A percentile compares a stretch with the other conserved stretches of the same genome.
Evolutionary conservation across 2,329 filamentous ascomycete species (phyloP).

Genomic region (Fusarium pseudoanthophilum): DNA sequence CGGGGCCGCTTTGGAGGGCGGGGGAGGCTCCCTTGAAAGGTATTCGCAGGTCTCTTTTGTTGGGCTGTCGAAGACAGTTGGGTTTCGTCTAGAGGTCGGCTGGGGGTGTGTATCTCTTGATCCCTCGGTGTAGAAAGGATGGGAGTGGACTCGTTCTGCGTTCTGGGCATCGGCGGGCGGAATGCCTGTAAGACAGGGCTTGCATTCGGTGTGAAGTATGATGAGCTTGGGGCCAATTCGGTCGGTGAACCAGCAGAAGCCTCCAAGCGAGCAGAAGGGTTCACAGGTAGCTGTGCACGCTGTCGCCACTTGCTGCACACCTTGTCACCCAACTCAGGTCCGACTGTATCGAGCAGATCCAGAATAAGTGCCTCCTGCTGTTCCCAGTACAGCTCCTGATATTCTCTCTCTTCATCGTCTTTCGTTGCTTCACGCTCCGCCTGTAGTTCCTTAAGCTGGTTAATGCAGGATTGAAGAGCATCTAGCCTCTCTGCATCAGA

Average conservation of each 20-base stretch:
- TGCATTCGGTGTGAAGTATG: not conserved
- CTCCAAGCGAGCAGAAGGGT: not conserved
- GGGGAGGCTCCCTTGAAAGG: not conserved
- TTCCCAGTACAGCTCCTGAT: not conserved
- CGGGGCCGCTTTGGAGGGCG: not conserved
- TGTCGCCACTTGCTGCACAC: not conserved
- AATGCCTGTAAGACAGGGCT: not conserved
- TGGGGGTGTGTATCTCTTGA: not conserved
- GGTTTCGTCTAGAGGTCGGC: not conserved
- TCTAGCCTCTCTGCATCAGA: not conserved
- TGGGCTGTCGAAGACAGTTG: not conserved
- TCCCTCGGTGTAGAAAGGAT: not conserved
- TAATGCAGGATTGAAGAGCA: not conserved
- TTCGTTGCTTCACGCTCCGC: not conserved
- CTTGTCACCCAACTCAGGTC: not conserved
- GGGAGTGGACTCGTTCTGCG: not conserved
- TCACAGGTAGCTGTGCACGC: not conserved
- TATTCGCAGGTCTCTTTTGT: not conserved
- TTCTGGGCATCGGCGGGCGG: not conserved
- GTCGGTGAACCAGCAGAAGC: not conserved
- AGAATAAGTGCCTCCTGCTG: not conserved
- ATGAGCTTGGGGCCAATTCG: not conserved
- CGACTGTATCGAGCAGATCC: not conserved
- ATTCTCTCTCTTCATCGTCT: not conserved
- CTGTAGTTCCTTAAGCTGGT: fast-evolving